Conservation (phyloP, 2,329 filamentous ascomycete species). For the Geosmithia putterillii region DNA sequence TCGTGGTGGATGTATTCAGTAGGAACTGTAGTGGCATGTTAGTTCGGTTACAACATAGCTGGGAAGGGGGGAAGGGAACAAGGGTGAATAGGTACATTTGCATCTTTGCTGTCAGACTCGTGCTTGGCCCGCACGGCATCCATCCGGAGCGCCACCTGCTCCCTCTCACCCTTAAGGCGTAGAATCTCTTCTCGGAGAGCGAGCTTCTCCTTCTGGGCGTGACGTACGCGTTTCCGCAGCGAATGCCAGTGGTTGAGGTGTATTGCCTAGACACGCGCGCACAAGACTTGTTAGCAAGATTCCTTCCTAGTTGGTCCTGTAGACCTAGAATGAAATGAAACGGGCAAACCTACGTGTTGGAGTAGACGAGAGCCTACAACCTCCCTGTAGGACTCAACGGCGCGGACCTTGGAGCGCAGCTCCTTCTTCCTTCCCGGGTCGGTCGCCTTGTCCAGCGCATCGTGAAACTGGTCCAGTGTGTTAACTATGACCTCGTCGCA, state of each 20-base stretch:
- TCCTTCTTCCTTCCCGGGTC: conserved; percentile 38
- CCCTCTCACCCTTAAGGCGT: conserved; percentile 43
- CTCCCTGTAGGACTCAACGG: conserved; percentile 45
- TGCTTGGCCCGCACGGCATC: conserved; percentile 50
- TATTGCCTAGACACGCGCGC: too few species aligned
- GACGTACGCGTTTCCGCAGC: conserved; percentile 42
- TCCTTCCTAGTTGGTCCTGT: conserved; percentile 1
- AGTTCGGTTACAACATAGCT: neutral
- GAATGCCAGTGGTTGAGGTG: conserved; percentile 46
- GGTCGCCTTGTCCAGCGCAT: conserved; percentile 22
- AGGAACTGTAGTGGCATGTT: conserved; percentile 19
- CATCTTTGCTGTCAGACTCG: conserved; percentile 38
- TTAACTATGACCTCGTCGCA: conserved; percentile 47
- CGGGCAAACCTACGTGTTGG: conserved; percentile 48
- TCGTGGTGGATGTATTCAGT: conserved; percentile 40
- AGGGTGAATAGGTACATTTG: conserved; percentile 38
- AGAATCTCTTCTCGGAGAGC: conserved; percentile 47
- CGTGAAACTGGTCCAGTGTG: conserved; percentile 33
- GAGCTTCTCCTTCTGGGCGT: conserved; percentile 45
- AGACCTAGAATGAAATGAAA: too few species aligned
- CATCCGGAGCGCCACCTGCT: conserved; percentile 49
- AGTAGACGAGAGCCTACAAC: conserved; percentile 43
- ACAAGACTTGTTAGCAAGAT: too few species aligned
- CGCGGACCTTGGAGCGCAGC: conserved; percentile 39
- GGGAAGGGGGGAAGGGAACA: conserved; percentile 4